Percentiles rank a stretch among this genome's conserved stretches.
Evolutionary conservation across 495 filamentous ascomycete genomes (phyloP).

Genomic region (Trichoderma reesei): DNA sequence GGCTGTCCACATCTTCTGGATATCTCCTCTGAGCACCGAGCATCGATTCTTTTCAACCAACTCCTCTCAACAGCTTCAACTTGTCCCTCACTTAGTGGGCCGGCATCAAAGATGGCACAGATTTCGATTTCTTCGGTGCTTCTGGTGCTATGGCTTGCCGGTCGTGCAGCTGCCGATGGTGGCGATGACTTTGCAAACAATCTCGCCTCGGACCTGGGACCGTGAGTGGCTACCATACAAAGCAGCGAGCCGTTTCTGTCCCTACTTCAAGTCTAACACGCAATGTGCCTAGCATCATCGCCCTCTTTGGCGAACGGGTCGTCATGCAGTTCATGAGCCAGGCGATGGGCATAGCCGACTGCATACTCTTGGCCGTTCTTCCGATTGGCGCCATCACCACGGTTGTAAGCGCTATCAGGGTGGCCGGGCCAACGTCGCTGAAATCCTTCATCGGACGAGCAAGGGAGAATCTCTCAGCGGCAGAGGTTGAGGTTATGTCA

Average conservation of each 20-base stretch:
- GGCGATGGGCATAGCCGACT: neutral
- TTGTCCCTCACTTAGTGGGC: neutral
- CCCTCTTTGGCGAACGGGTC: neutral
- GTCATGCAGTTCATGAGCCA: slow-evolving; percentile 3
- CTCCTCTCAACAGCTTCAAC: neutral
- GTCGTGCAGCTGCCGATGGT: neutral
- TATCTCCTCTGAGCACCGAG: neutral
- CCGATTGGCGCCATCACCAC: neutral
- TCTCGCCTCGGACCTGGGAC: neutral
- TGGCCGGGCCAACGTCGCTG: neutral
- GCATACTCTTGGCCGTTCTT: neutral
- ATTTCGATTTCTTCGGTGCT: neutral
- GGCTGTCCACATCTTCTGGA: no score
- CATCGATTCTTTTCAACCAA: neutral
- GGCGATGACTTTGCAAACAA: neutral
- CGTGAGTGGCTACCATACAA: neutral
- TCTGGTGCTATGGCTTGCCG: neutral
- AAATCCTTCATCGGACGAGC: neutral
- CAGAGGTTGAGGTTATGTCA: neutral
- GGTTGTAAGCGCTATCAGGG: neutral
- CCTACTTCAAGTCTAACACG: neutral
- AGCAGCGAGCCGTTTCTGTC: neutral
- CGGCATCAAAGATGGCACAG: neutral
- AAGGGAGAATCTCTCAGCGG: neutral
- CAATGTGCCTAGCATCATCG: neutral